phyloP scores from a whole-genome alignment of 2,329 filamentous ascomycete species.

The Trichoderma oligosporum region DNA sequence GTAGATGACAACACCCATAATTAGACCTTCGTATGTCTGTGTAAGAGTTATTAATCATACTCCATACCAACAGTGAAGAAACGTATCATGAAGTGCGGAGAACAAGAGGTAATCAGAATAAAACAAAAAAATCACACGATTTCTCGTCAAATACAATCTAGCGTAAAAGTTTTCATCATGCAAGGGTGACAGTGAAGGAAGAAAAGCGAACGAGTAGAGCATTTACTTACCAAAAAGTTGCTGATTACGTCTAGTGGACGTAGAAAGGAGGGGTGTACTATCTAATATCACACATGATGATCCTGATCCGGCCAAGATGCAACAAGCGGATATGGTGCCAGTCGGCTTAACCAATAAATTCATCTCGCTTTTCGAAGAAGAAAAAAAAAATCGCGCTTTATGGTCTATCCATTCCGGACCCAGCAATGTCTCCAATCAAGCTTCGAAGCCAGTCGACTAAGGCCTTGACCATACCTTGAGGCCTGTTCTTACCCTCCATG shows the following conservation, averaged over 20 bases:
- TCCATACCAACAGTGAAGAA: neutral
- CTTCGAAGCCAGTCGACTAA: constrained; percentile 57
- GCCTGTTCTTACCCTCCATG: constrained; percentile 46
- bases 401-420: constrained; percentile 26
- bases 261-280: neutral
- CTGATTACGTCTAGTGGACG: neutral
- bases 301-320: neutral
- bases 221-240: constrained; percentile 2
- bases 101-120: constrained; percentile 29
- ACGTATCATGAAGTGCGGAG: neutral
- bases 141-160: constrained; percentile 48
- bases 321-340: neutral
- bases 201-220: constrained; percentile 21
- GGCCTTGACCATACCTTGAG: constrained; percentile 64
- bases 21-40: neutral
- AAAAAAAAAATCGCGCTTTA: neutral
- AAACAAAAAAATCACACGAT: constrained; percentile 33
- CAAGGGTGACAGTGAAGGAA: constrained; percentile 12
- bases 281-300: neutral
- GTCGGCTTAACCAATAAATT: neutral
- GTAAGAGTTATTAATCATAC: neutral
- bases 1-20: no score
- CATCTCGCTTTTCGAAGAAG: neutral
- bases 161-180: constrained; percentile 43
- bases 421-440: constrained; percentile 46